These are phyloP conservation scores for Plasmodium chabaudi DNA, from an alignment of 169 alveolate species.

Conservation along the genomic window DNA sequence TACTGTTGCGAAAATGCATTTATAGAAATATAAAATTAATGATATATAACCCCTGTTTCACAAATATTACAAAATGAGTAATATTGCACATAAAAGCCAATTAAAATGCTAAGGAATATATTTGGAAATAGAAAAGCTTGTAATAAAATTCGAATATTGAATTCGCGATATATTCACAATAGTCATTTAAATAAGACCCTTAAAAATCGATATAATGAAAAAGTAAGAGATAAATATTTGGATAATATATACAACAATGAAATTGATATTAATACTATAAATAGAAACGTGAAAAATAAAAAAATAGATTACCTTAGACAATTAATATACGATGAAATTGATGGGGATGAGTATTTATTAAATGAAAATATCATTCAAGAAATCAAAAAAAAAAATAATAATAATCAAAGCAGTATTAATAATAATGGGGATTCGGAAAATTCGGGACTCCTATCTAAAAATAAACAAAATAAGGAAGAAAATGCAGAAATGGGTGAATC, in stretches of 20 bases:
- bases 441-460: not conserved
- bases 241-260: constrained; percentile 75
- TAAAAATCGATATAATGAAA: constrained; percentile 63
- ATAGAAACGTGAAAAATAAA: constrained; percentile 31
- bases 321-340: constrained; percentile 59
- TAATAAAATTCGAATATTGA: constrained; percentile 11
- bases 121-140: constrained; percentile 21
- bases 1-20: not conserved
- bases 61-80: constrained; percentile 6
- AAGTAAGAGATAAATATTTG: constrained; percentile 64
- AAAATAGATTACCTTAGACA: constrained; percentile 63
- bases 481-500: constrained; percentile 65
- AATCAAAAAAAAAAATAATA: constrained; percentile 38
- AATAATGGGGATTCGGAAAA: not conserved
- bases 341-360: constrained; percentile 54
- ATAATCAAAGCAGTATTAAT: not conserved
- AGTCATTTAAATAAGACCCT: constrained; percentile 67
- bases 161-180: constrained; percentile 57
- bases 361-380: constrained; percentile 59
- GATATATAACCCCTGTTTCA: not conserved
- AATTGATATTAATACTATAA: constrained; percentile 53
- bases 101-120: constrained; percentile 48
- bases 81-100: not conserved
- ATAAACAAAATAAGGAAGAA: constrained; percentile 11
- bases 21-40: not conserved